Evolutionary conservation across 129 eudicot species (phyloP).

Genomic region (Logfia minima): DNA sequence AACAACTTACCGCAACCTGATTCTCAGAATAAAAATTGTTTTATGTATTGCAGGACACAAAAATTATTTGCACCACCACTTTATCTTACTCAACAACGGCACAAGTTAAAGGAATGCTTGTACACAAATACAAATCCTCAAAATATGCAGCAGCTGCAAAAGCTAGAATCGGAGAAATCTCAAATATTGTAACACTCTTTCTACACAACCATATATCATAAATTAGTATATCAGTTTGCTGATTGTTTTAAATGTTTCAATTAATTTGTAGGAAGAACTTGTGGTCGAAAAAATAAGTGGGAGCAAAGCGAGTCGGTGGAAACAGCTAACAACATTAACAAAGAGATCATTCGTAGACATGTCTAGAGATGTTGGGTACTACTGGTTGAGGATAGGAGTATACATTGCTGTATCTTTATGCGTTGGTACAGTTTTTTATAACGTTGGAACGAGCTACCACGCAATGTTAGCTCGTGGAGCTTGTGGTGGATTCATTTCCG

Average conservation of each 20-base stretch:
- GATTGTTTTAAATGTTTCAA: not conserved
- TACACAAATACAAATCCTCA: slow-evolving; percentile 54
- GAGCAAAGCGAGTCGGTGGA: slow-evolving; percentile 67
- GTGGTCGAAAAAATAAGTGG: slow-evolving; percentile 40
- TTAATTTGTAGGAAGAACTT: slow-evolving; percentile 46
- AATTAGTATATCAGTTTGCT: slow-evolving; percentile 4
- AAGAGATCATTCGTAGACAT: slow-evolving; percentile 70
- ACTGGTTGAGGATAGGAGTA: slow-evolving; percentile 69
- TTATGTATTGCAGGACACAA: slow-evolving; percentile 36
- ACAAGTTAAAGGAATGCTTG: slow-evolving; percentile 58
- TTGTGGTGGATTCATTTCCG: slow-evolving; percentile 71
- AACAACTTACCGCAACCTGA: not conserved
- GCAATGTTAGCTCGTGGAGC: slow-evolving; percentile 77
- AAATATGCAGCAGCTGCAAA: slow-evolving; percentile 47
- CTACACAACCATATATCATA: not conserved
- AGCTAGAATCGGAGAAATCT: slow-evolving; percentile 47
- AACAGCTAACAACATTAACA: slow-evolving; percentile 61
- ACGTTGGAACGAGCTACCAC: slow-evolving; percentile 53
- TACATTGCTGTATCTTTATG: slow-evolving; percentile 58
- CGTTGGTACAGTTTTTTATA: slow-evolving; percentile 67
- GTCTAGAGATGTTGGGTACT: slow-evolving; percentile 87
- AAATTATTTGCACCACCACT: slow-evolving; percentile 30
- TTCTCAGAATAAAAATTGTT: not conserved
- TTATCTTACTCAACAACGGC: slow-evolving; percentile 45
- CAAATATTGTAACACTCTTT: slow-evolving; percentile 44